Percentiles rank a stretch among this genome's conserved stretches.
These are phyloP conservation scores for Trametes punicea DNA, from an alignment of 768 basidiomycete genomes.

Conservation along the genomic window DNA sequence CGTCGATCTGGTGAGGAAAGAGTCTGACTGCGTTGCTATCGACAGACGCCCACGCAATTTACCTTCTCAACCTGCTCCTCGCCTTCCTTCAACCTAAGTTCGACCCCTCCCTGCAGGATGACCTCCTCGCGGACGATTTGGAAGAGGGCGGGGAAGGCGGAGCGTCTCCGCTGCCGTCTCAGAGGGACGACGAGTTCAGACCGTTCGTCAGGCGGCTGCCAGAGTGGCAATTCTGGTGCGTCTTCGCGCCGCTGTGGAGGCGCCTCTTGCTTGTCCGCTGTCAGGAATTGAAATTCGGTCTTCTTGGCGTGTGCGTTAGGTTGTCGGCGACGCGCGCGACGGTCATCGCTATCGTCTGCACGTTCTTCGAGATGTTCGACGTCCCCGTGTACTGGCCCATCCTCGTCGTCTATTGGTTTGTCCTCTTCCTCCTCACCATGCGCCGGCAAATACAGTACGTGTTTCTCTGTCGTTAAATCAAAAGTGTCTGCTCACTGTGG, in stretches of 20 bases:
- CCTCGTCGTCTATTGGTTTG: constrained; percentile 94
- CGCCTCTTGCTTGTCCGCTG: background rate
- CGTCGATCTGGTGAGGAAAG: background rate
- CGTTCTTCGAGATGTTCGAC: constrained; percentile 83
- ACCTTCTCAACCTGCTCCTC: constrained; percentile 91
- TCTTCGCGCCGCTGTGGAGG: constrained; percentile 3
- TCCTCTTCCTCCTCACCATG: constrained; percentile 94
- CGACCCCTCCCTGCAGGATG: constrained; percentile 93
- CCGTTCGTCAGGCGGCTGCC: constrained; percentile 95
- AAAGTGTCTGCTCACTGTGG: too few relatives aligned
- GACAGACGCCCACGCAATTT: constrained; percentile 87
- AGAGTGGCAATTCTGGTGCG: constrained; percentile 94
- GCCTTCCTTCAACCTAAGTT: constrained; percentile 98
- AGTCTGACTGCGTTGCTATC: constrained; percentile 4
- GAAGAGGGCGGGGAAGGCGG: constrained; percentile 79
- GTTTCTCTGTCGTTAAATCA: too few relatives aligned
- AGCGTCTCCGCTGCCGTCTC: constrained; percentile 55
- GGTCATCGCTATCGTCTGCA: constrained; percentile 74
- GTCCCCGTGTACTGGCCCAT: constrained; percentile 99
- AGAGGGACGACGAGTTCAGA: constrained; percentile 92
- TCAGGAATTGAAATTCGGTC: too few relatives aligned
- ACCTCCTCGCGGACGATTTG: constrained; percentile 90
- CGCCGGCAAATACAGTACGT: constrained; percentile 92
- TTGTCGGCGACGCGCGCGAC: constrained; percentile 88
- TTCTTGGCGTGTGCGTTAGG: constrained; percentile 50